Base-by-base conservation (phyloP, 2,329 filamentous ascomycete genomes). In the Neonectria faginata region DNA sequence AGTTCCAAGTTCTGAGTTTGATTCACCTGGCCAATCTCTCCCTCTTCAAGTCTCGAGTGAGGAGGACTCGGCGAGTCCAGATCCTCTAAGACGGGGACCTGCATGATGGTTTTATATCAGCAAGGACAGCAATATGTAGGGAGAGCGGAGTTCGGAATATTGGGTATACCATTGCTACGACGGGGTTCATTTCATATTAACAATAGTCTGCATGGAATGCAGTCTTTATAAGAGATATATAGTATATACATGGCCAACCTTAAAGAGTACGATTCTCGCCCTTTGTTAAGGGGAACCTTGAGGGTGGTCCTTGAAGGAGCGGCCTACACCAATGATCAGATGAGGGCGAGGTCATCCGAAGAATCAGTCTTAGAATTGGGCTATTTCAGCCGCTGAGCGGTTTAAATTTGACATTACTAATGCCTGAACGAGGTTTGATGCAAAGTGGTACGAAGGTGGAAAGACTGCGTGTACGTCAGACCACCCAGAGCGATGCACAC, bases 121-220 rank as follows among this genome's bases (percentile, higher is more conserved):
- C 3, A 9, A 12, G n/a, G 27, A 22, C 20, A n/a, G 20, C 8
- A 31, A 33, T 3, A 29, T n/a, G 9, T 20, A 33, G 29, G 2
- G 6, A 5, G 3, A 11, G 48, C 39, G n/a, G 48, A 22, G 29
- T 51, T 33, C 5, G 14, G 54, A 22, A 44, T 31, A 5, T 31
- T 42, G 20, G 39, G 54, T 10, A 36, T 44, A 11, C 36, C 39
- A 27, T 42, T 39, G 41, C 45, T 14, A 31, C 27, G 45, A 42
- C 22, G 44, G 14, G 45, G 29, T 41, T 61, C 51, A 44, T 61
- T 61, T 52, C 14, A 4, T 44, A 33, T 45, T 6, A 16, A 25
- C 16, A 20, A 48, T 18, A 8, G 20, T 31, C 33, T 61, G 51
- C 44, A 33, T 42, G 14, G 25, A 50, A 20, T 29, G 52, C 33